Base-by-base conservation (phyloP, 2,329 filamentous ascomycete genomes). In the Pseudogymnoascus sp. region DNA sequence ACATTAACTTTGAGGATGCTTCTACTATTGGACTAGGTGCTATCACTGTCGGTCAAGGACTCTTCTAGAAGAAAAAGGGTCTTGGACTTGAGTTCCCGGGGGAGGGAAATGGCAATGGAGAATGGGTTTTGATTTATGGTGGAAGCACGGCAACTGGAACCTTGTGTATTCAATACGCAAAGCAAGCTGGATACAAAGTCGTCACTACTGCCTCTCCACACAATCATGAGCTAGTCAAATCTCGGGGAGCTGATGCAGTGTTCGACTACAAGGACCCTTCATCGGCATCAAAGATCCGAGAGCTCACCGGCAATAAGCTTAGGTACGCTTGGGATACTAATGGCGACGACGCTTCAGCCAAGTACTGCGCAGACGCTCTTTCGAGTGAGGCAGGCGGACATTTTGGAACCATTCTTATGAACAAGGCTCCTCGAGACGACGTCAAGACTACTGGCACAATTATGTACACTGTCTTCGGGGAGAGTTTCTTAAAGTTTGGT, bases 231-330 rank as follows among this genome's bases (percentile, higher is more conserved):
- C 77, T 82, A 10, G 73, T 80, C 2, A 77, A 76, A 64, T 71
- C 69, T 2, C 73, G 81, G 10, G 82, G 82, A 21, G 81, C 80
- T 1, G 75, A 77, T 63, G 73, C 73, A 59, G 76, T 76, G 10
- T 82, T 83, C 67, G 78, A 84, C 71, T 84, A 84, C 74, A 76
- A 75, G n/a, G 75, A 77, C 16, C 73, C 77, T 0, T 75, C 76
- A 21, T 75, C 75, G 25, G 75, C 76, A 1, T 71, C 73, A 44
- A 76, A 81, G 64, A 84, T 85, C 71, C 75, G 76, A 37, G 71
- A 75, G 46, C 73, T 73, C 61, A 80, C 79, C 10, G 72, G 77
- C 4, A 75, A 80, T 70, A 72, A 70, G 28, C 73, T 84, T 3
- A 70, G 70, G 11, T 70, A 79, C 31, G 80, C 73, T 3, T 76